These are phyloP conservation scores for Phytophthora meadii DNA, from an alignment of 352 stramenopile genomes.

Conservation along the genomic window DNA sequence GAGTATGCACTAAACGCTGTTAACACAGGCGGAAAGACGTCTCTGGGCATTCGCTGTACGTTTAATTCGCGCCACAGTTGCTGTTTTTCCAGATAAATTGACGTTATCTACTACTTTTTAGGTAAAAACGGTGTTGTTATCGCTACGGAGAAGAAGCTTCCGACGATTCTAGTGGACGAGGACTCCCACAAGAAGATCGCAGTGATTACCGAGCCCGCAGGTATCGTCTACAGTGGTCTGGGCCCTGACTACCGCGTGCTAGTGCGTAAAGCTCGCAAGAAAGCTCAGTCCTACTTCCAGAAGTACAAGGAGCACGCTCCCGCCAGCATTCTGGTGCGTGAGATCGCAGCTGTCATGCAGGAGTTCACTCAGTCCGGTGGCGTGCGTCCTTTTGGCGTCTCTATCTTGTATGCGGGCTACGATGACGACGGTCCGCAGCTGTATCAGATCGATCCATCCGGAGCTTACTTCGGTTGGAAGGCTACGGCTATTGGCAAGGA, in stretches of 20 bases:
- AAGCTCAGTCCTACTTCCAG: slow-evolving; percentile 95
- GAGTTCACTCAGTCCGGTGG: slow-evolving; percentile 98
- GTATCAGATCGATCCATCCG: slow-evolving; percentile 98
- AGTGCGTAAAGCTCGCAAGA: slow-evolving; percentile 96
- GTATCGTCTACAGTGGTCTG: slow-evolving; percentile 98
- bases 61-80: slow-evolving; percentile 2
- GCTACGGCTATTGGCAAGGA: slow-evolving; percentile 99
- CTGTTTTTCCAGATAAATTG: neutral
- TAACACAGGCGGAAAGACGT: slow-evolving; percentile 97
- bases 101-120: slow-evolving; percentile 35
- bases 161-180: slow-evolving; percentile 96
- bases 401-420: slow-evolving; percentile 97
- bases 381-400: slow-evolving; percentile 99
- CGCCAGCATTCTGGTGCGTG: slow-evolving; percentile 95
- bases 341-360: slow-evolving; percentile 98
- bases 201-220: slow-evolving; percentile 89
- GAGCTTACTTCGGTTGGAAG: slow-evolving; percentile 99
- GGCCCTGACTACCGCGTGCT: slow-evolving; percentile 99
- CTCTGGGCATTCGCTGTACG: slow-evolving; percentile 96
- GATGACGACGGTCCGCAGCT: slow-evolving; percentile 98
- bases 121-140: slow-evolving; percentile 99
- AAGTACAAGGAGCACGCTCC: slow-evolving; percentile 97
- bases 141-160: slow-evolving; percentile 98
- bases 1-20: slow-evolving; percentile 99
- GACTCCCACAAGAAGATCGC: slow-evolving; percentile 97